These are phyloP conservation scores for Fomitopsis palustris DNA, from an alignment of 1,284 basidiomycete genomes.

Conservation along the genomic window DNA sequence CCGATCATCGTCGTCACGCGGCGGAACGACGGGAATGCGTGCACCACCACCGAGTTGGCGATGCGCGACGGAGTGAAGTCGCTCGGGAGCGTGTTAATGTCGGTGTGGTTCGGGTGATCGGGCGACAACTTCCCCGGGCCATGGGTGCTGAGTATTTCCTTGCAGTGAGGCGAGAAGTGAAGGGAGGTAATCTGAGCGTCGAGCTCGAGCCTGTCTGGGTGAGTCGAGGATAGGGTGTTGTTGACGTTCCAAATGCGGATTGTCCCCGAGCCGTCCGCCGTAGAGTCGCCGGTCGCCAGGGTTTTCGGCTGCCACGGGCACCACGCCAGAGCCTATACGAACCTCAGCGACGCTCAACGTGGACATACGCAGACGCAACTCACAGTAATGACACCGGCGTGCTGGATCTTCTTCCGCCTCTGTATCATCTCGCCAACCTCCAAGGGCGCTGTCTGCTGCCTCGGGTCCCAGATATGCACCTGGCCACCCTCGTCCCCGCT, in stretches of 20 bases:
- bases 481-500: conserved; percentile 50
- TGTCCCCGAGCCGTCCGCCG: conserved; percentile 56
- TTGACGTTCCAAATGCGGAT: conserved; percentile 75
- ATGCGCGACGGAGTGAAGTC: conserved; percentile 16
- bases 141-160: conserved; percentile 87
- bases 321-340: conserved; percentile 80
- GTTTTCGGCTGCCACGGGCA: conserved; percentile 87
- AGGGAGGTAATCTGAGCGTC: conserved; percentile 76
- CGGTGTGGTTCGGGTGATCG: conserved; percentile 21
- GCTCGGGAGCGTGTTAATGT: conserved; percentile 8
- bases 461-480: conserved; percentile 51
- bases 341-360: not conserved
- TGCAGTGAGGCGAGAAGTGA: conserved; percentile 82
- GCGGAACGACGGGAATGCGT: conserved; percentile 48
- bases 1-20: conserved; percentile 41
- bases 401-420: conserved; percentile 44
- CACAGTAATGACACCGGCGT: conserved; percentile 27
- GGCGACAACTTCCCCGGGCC: conserved; percentile 38
- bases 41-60: conserved; percentile 52
- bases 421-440: conserved; percentile 53
- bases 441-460: conserved; percentile 41
- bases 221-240: conserved; percentile 39
- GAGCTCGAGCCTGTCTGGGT: conserved; percentile 58
- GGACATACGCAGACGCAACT: not conserved
- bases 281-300: conserved; percentile 81